Conservation (phyloP, 805 yeast species). For the Trichomonascus vanleenenianus region DNA sequence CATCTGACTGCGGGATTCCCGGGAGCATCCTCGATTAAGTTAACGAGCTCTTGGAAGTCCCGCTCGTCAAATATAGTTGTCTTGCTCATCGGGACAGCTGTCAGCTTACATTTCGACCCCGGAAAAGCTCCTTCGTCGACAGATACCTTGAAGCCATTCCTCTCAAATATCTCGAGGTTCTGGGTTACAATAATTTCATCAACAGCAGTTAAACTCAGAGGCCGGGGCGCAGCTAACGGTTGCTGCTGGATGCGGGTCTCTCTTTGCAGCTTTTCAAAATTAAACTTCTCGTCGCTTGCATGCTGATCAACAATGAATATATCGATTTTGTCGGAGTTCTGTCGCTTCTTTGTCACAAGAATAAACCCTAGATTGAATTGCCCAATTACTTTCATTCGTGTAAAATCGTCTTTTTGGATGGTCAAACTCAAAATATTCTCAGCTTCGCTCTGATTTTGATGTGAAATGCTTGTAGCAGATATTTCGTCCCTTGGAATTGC, state of each 20-base stretch:
- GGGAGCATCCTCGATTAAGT: constrained; percentile 51
- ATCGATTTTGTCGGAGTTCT: constrained; percentile 33
- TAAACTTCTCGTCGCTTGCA: constrained; percentile 93
- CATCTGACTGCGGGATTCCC: constrained; percentile 45
- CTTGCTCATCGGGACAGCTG: constrained; percentile 68
- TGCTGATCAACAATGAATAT: constrained; percentile 92
- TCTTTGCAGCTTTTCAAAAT: constrained; percentile 65
- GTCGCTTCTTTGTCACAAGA: constrained; percentile 46
- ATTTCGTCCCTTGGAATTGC: too few relatives aligned
- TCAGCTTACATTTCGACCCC: constrained; percentile 48
- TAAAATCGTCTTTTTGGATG: constrained; percentile 66
- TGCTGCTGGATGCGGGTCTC: constrained; percentile 58
- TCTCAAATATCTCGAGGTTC: constrained; percentile 45
- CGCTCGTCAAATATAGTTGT: constrained; percentile 50
- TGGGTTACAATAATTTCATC: constrained; percentile 72
- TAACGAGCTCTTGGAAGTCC: constrained; percentile 74
- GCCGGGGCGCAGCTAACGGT: constrained; percentile 52
- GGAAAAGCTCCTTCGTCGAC: constrained; percentile 45
- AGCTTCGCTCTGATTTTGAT: constrained; percentile 31
- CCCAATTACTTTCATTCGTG: constrained; percentile 72
- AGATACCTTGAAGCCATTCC: constrained; percentile 68
- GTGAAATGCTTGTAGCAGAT: too few relatives aligned
- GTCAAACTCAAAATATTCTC: constrained; percentile 53
- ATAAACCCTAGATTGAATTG: constrained; percentile 96
- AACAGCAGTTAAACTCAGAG: constrained; percentile 58